These are phyloP conservation scores for Penicillium bovifimosum DNA, from an alignment of 495 filamentous ascomycete genomes.

Conservation along the genomic window DNA sequence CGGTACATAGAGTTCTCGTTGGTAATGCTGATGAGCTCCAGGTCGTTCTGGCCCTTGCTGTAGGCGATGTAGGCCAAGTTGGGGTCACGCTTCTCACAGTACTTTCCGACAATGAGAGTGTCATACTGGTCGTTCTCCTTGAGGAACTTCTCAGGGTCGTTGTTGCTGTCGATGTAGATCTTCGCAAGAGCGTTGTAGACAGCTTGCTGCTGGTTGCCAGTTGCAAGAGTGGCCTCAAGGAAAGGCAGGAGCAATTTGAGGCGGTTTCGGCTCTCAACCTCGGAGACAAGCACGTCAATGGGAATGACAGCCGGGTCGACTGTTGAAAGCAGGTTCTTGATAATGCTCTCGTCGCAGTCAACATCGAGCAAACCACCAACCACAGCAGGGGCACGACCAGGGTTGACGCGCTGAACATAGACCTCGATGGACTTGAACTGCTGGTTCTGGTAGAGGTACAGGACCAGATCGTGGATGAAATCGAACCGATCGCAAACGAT, in stretches of 20 bases:
- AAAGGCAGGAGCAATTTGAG: constrained; percentile 95
- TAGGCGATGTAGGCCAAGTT: constrained; percentile 96
- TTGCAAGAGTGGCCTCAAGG: constrained; percentile 85
- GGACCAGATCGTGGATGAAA: constrained; percentile 93
- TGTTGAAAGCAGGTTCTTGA: constrained; percentile 86
- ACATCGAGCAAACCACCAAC: constrained; percentile 95
- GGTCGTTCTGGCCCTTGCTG: constrained; percentile 92
- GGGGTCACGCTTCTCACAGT: constrained; percentile 98
- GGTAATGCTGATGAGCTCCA: constrained; percentile 95
- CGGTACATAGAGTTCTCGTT: constrained; percentile 99
- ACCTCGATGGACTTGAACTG: constrained; percentile 99
- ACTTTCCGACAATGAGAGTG: constrained; percentile 87
- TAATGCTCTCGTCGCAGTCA: constrained; percentile 92
- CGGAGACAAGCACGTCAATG: constrained; percentile 90
- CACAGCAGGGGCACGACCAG: constrained; percentile 85
- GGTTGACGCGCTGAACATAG: constrained; percentile 99
- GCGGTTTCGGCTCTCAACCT: constrained; percentile 92
- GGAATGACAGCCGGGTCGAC: constrained; percentile 82
- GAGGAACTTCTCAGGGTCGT: constrained; percentile 96
- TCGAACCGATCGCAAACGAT: constrained; percentile 99
- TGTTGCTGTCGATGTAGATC: constrained; percentile 99
- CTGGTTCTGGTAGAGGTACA: constrained; percentile 98
- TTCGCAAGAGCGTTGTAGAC: constrained; percentile 98
- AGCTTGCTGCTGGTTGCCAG: constrained; percentile 94
- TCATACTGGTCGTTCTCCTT: constrained; percentile 99